These are phyloP conservation scores for Umbelopsis ramanniana DNA, from an alignment of 192 early-diverging fungal genomes.

Conservation along the genomic window DNA sequence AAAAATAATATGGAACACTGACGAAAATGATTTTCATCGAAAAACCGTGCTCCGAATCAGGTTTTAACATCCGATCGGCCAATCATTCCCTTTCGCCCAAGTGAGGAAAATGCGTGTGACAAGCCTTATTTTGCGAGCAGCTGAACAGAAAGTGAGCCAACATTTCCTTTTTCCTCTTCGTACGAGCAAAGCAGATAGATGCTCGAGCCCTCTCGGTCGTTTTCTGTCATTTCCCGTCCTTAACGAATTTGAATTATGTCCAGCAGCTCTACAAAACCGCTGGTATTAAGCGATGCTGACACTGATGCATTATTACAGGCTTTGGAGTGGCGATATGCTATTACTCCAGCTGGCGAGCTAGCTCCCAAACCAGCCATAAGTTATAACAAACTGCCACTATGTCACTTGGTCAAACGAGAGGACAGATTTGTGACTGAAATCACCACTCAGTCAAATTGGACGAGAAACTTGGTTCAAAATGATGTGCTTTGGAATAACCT, in stretches of 20 bases:
- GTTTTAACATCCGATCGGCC: not conserved
- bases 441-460: constrained; percentile 21
- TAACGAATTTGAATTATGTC: constrained; percentile 4
- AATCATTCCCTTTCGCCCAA: not conserved
- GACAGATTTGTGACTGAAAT: constrained; percentile 19
- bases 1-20: not conserved
- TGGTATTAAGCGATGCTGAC: constrained; percentile 13
- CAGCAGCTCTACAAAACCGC: not conserved
- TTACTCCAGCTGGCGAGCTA: constrained; percentile 8
- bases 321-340: constrained; percentile 12
- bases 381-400: not conserved
- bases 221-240: not conserved
- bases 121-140: constrained; percentile 2
- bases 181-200: not conserved
- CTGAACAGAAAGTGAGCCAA: constrained; percentile 13
- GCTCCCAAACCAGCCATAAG: not conserved
- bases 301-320: not conserved
- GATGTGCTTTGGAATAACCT: constrained; percentile 11
- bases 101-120: constrained; percentile 14
- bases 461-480: constrained; percentile 17
- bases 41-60: not conserved
- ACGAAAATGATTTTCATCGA: not conserved
- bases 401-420: constrained; percentile 18
- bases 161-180: constrained; percentile 5
- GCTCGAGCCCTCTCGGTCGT: not conserved